Evolutionary conservation across 2,329 filamentous ascomycete species (phyloP).

Genomic region (Fusarium nanum): DNA sequence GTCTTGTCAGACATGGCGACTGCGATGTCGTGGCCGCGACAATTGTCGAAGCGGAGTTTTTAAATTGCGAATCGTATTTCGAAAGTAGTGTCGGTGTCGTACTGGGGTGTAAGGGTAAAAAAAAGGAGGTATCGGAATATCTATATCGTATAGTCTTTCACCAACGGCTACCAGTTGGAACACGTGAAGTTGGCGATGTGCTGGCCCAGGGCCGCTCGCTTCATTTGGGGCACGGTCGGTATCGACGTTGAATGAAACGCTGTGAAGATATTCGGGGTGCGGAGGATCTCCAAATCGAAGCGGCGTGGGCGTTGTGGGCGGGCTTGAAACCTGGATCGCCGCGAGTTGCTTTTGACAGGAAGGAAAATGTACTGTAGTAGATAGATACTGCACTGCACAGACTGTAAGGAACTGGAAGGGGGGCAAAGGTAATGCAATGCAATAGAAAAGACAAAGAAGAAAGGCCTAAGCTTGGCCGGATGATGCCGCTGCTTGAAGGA

Average conservation of each 20-base stretch:
- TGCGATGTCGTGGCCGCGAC: slow-evolving; percentile 40
- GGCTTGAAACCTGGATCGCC: slow-evolving; percentile 39
- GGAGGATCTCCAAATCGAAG: slow-evolving; percentile 26
- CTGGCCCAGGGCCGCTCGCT: slow-evolving; percentile 56
- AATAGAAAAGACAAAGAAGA: slow-evolving; percentile 24
- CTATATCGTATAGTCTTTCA: slow-evolving; percentile 13
- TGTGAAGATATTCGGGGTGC: slow-evolving; percentile 25
- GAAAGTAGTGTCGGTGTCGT: slow-evolving; percentile 28
- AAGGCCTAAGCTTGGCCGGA: slow-evolving; percentile 18
- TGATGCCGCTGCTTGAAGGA: slow-evolving; percentile 33
- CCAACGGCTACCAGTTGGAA: slow-evolving; percentile 45
- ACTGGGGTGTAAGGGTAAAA: slow-evolving; percentile 9
- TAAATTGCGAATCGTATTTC: slow-evolving; percentile 36
- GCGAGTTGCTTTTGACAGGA: slow-evolving; percentile 19
- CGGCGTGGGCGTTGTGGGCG: slow-evolving; percentile 25
- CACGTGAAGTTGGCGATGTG: slow-evolving; percentile 50
- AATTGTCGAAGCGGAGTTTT: slow-evolving; percentile 24
- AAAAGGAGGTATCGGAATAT: slow-evolving; percentile 19
- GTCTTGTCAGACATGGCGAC: slow-evolving; percentile 76
- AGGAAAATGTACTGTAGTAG: slow-evolving; percentile 8
- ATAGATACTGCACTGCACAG: slow-evolving; percentile 8
- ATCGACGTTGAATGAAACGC: slow-evolving; percentile 20
- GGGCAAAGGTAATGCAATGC: background rate
- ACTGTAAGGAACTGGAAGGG: background rate
- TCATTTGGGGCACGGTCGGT: slow-evolving; percentile 48